Base-by-base conservation (phyloP, 2,329 filamentous ascomycete species). In the Sporothrix brasiliensis region DNA sequence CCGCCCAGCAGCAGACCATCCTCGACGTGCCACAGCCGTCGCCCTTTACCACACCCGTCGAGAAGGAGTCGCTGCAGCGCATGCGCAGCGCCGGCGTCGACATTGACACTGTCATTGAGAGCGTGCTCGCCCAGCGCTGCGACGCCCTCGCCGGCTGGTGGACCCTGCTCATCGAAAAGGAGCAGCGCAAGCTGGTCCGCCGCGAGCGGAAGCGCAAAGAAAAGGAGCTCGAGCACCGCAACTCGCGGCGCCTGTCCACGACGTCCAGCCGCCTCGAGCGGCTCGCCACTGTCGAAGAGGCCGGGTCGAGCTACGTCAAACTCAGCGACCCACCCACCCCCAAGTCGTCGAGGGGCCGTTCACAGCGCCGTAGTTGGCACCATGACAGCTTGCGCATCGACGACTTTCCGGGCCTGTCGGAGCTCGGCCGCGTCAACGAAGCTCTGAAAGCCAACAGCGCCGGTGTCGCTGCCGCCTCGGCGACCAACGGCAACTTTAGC, bases 41-140 rank as follows among this genome's bases (percentile, higher is more conserved):
- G 0, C 92, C 93, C 0, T 99, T 99, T 76, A 88, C 92, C 1
- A 97, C 94, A 0, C 82, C 89, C 1, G 77, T 98, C 41, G 95
- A 99, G 78, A 97, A 95, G 78, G 93, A 96, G 61, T 96, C 93
- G 0, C 80, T 99, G 34, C 90, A 97, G 73, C 88, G 95, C 30
- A 97, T 99, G 94, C 91, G 92, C 71, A 92, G 91, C 74, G 93
- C 95, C 5, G 95, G 95, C 0, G 93, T 98, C 30, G 92, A 98
- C 76, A 95, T 97, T 71, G 95, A 99, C 77, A 87, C 91, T 72
- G 92, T 99, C 9, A 94, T 98, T 73, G 94, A 98, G 78, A 96
- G 95, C 76, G 95, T 99, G 3, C 80, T 97, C 49, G 88, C 93
- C 4, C 93, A 97, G 78, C 87, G 92, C 74, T 98, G 95, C 77